Evolutionary conservation across 495 filamentous ascomycete species (phyloP).

Genomic region (Podospora anserina): DNA sequence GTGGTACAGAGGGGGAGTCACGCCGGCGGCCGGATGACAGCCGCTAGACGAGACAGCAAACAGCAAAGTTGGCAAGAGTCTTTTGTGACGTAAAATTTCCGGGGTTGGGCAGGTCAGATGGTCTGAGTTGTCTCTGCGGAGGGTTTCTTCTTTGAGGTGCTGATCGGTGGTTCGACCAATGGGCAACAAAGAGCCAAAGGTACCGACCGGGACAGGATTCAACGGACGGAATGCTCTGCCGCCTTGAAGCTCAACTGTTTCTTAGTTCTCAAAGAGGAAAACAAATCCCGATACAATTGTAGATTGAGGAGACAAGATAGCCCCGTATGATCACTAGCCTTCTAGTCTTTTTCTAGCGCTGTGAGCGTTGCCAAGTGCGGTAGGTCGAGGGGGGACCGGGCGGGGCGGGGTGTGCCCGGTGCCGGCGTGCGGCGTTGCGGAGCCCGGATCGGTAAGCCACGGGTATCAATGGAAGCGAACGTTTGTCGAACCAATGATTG

Average conservation of each 20-base stretch:
- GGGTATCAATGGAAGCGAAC: background rate
- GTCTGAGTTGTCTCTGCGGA: background rate
- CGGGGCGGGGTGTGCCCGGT: background rate
- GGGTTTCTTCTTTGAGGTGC: background rate
- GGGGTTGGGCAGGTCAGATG: background rate
- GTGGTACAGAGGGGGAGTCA: background rate
- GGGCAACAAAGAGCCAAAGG: background rate
- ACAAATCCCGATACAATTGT: background rate
- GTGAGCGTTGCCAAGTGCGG: background rate
- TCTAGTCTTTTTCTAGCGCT: background rate
- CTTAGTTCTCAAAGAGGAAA: background rate
- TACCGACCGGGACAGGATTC: too few species aligned
- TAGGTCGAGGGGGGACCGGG: background rate
- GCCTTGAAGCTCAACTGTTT: background rate
- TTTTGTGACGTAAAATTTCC: background rate
- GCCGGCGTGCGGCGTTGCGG: background rate
- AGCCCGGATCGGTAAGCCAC: slow-evolving; percentile 5
- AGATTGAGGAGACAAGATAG: background rate
- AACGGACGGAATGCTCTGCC: background rate
- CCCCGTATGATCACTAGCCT: background rate
- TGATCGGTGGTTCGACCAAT: background rate
- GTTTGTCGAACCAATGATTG: background rate
- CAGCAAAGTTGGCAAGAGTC: background rate
- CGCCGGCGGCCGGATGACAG: too few species aligned
- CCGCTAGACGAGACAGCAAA: too few species aligned